phyloP scores from a whole-genome alignment of 73 alveolate species.

The Uronychia setigera region DNA sequence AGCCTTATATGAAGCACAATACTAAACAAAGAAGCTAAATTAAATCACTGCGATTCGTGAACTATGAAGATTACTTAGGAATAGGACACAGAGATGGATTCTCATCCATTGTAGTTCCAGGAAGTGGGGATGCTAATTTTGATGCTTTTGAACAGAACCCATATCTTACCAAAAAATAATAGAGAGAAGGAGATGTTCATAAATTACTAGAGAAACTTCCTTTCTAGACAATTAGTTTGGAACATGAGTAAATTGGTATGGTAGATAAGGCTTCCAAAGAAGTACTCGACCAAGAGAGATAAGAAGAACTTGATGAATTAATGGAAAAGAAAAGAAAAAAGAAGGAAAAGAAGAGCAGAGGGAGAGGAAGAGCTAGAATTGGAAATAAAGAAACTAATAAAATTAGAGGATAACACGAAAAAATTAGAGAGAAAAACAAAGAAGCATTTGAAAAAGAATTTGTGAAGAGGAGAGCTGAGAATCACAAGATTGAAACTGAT shows the following conservation, averaged over 20 bases:
- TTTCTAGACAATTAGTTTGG: conserved; percentile 85
- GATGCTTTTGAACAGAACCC: conserved; percentile 92
- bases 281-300: conserved; percentile 83
- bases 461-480: conserved; percentile 20
- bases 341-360: conserved; percentile 73
- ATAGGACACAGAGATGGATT: conserved; percentile 81
- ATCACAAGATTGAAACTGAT: conserved; percentile 21
- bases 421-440: conserved; percentile 48
- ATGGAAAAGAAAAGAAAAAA: conserved; percentile 60
- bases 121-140: conserved; percentile 92
- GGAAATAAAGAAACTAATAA: conserved; percentile 5
- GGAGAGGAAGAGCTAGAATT: conserved; percentile 47
- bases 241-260: conserved; percentile 87
- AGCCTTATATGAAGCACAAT: conserved; percentile 92
- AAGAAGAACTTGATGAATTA: conserved; percentile 67
- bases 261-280: conserved; percentile 86
- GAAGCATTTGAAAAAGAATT: conserved; percentile 20
- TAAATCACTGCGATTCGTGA: conserved; percentile 70
- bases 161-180: conserved; percentile 84
- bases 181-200: conserved; percentile 88
- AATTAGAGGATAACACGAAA: conserved; percentile 16
- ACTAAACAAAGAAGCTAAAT: conserved; percentile 62
- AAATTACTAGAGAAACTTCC: conserved; percentile 89
- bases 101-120: conserved; percentile 90
- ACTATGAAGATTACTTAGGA: conserved; percentile 95